These are phyloP conservation scores for Blastocystis sp. DNA, from an alignment of 352 stramenopile species.

Conservation along the genomic window DNA sequence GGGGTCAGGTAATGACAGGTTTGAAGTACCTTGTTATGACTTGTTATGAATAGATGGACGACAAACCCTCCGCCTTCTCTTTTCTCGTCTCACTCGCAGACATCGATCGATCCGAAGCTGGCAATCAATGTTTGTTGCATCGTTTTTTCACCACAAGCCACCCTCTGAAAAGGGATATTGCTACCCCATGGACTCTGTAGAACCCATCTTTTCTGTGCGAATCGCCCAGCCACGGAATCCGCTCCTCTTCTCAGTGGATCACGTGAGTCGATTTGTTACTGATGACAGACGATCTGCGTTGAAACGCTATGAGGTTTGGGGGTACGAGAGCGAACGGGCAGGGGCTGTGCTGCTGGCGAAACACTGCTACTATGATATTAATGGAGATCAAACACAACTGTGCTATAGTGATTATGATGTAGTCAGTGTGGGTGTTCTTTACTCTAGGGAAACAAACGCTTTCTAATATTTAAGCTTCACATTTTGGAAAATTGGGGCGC, in stretches of 20 bases:
- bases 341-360: neutral
- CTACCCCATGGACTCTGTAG: conserved; percentile 16
- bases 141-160: neutral
- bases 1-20: conserved; percentile 9
- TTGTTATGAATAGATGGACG: conserved; percentile 7
- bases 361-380: neutral
- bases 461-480: neutral
- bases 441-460: neutral
- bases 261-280: conserved; percentile 40
- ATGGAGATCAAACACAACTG: conserved; percentile 34
- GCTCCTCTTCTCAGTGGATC: neutral
- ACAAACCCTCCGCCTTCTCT: neutral
- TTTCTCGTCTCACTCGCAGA: neutral
- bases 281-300: conserved; percentile 17
- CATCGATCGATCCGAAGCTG: neutral
- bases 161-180: conserved; percentile 48
- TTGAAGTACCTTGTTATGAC: neutral
- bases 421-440: neutral
- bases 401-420: conserved; percentile 25
- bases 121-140: conserved; percentile 4
- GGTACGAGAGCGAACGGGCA: neutral
- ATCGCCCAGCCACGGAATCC: conserved; percentile 5
- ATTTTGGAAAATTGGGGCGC: conserved; percentile 30
- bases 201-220: conserved; percentile 13
- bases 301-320: conserved; percentile 3